Percentiles rank a stretch among this genome's conserved stretches.
phyloP scores from a whole-genome alignment of 1,284 basidiomycete genomes.

The Ganoderma lingzhi region DNA sequence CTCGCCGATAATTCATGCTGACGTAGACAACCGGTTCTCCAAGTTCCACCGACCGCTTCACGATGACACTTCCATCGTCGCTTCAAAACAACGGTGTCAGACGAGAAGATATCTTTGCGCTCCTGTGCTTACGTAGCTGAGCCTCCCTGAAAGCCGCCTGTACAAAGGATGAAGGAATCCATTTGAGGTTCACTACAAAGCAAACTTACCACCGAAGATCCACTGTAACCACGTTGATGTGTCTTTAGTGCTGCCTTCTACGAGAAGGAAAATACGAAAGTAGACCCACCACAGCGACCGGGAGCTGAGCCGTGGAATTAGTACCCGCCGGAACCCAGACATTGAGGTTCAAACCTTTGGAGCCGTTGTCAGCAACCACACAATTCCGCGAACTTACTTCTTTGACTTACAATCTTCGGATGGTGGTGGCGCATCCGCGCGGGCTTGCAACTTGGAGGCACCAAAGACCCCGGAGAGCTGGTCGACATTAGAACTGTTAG shows the following conservation, averaged over 20 bases:
- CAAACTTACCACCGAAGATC: constrained; percentile 59
- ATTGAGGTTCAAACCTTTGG: constrained; percentile 13
- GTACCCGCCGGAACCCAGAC: constrained; percentile 26
- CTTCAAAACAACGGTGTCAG: constrained; percentile 14
- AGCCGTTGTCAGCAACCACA: background rate
- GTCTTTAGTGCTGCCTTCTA: background rate
- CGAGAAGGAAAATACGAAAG: background rate
- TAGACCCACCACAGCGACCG: constrained; percentile 17
- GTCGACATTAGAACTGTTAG: background rate
- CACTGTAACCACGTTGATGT: constrained; percentile 44
- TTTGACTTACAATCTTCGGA: constrained; percentile 4
- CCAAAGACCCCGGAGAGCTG: background rate
- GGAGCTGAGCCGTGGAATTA: constrained; percentile 15
- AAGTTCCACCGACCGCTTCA: constrained; percentile 44
- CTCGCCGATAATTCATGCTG: constrained; percentile 29
- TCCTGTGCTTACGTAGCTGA: constrained; percentile 12
- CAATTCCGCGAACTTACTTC: background rate
- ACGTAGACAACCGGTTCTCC: constrained; percentile 37
- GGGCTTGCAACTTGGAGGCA: background rate
- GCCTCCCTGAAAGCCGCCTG: constrained; percentile 41
- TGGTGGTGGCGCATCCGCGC: background rate
- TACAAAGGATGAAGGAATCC: background rate
- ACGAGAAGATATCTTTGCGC: too few relatives aligned
- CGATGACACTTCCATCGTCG: constrained; percentile 41
- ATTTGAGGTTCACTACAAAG: background rate